Percentiles rank a stretch among this genome's conserved stretches.
These are phyloP conservation scores for Leccinum uliginosum DNA, from an alignment of 768 basidiomycete species.

Conservation along the genomic window DNA sequence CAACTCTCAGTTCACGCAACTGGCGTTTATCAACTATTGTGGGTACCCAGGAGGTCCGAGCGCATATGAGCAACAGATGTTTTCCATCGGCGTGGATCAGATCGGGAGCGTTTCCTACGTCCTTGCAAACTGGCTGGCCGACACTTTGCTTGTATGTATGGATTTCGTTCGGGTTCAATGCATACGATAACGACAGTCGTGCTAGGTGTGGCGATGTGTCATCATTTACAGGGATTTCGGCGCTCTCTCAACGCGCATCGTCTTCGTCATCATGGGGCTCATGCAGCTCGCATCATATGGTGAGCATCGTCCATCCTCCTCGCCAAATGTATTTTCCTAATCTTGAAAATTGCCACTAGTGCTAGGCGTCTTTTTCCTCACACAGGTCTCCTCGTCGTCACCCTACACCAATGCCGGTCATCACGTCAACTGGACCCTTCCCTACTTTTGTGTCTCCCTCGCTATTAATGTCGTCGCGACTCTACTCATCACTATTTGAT, in stretches of 20 bases:
- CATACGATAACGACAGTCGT: background rate
- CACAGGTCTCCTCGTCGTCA: conserved; percentile 25
- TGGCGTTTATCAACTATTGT: conserved; percentile 28
- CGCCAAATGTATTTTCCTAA: background rate
- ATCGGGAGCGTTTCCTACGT: conserved; percentile 25
- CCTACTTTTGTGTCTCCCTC: conserved; percentile 27
- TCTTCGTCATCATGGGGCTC: conserved; percentile 17
- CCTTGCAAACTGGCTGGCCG: conserved; percentile 26
- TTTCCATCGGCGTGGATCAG: conserved; percentile 24
- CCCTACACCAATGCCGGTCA: conserved; percentile 17
- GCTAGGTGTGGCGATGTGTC: conserved; percentile 28
- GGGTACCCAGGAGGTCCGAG: conserved; percentile 26
- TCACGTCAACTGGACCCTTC: conserved; percentile 22
- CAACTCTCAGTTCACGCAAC: conserved; percentile 26
- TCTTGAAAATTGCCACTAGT: conserved; percentile 5
- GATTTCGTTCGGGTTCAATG: background rate
- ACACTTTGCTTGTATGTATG: conserved; percentile 26
- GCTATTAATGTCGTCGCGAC: conserved; percentile 23
- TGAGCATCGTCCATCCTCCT: conserved; percentile 3
- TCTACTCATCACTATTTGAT: conserved; percentile 23
- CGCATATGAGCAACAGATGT: conserved; percentile 22
- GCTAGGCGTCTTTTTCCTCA: conserved; percentile 22
- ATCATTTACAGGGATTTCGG: conserved; percentile 25
- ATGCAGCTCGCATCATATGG: conserved; percentile 26
- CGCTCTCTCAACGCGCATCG: conserved; percentile 5